phyloP scores from a whole-genome alignment of 2,329 filamentous ascomycete genomes.

The Corniculantispora saksenae region DNA sequence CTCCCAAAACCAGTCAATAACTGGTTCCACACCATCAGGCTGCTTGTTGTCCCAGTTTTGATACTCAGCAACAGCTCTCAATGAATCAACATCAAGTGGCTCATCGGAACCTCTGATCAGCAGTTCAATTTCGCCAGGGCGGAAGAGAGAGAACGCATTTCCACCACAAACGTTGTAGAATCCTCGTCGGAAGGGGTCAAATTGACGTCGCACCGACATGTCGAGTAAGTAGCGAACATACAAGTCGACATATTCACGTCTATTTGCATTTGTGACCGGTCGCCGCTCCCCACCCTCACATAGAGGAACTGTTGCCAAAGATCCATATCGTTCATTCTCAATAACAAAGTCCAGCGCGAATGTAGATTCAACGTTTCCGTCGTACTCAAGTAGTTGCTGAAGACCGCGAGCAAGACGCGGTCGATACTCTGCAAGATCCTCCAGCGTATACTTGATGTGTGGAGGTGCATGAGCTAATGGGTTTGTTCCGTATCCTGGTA shows the following conservation, averaged over 20 bases:
- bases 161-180: constrained; percentile 92
- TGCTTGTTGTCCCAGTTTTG: constrained; percentile 71
- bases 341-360: constrained; percentile 83
- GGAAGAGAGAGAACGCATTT: constrained; percentile 83
- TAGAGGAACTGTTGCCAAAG: constrained; percentile 65
- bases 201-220: constrained; percentile 74
- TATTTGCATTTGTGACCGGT: constrained; percentile 80
- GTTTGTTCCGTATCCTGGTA: constrained; percentile 60
- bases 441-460: constrained; percentile 71
- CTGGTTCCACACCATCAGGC: constrained; percentile 61
- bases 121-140: constrained; percentile 88
- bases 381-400: constrained; percentile 74
- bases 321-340: constrained; percentile 76
- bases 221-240: constrained; percentile 83
- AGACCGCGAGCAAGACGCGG: constrained; percentile 76
- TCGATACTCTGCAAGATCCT: constrained; percentile 80
- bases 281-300: constrained; percentile 71
- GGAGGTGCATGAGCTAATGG: constrained; percentile 58
- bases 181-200: constrained; percentile 89
- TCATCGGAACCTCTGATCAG: constrained; percentile 85
- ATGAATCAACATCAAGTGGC: constrained; percentile 71
- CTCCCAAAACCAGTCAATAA: constrained; percentile 87
- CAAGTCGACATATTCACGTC: constrained; percentile 81
- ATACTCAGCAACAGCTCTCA: constrained; percentile 77
- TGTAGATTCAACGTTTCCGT: constrained; percentile 77